These are phyloP conservation scores for Colletotrichum simmondsii DNA, from an alignment of 2,329 filamentous ascomycete species.

Conservation along the genomic window DNA sequence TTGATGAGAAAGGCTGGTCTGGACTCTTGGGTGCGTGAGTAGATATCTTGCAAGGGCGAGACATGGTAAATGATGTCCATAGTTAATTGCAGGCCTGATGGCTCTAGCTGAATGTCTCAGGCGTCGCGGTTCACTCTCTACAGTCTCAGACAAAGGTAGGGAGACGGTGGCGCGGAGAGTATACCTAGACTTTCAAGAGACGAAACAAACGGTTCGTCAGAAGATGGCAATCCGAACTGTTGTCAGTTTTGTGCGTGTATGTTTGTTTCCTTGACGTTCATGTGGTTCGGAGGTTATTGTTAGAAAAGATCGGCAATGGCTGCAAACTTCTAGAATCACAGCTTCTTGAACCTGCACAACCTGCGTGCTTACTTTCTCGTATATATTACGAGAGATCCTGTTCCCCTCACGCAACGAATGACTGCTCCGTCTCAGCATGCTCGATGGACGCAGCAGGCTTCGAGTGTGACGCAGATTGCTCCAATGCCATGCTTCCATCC, in stretches of 20 bases:
- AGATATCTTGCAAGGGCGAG: neutral
- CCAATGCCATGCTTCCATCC: neutral
- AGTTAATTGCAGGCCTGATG: no score
- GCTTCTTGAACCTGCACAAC: neutral
- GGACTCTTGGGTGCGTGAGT: neutral
- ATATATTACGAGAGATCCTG: neutral
- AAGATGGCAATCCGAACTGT: neutral
- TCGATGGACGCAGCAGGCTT: neutral
- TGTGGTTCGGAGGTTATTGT: slow-evolving; percentile 5
- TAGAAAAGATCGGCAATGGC: slow-evolving; percentile 12
- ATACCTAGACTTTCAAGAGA: neutral
- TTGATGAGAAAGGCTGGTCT: neutral
- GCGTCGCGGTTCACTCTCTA: neutral
- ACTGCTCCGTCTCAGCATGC: neutral
- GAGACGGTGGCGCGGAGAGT: neutral
- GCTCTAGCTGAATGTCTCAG: neutral
- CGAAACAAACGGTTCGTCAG: slow-evolving; percentile 6
- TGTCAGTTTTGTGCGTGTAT: neutral
- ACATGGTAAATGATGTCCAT: neutral
- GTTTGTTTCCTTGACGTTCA: neutral
- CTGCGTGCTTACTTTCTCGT: neutral
- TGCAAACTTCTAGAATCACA: neutral
- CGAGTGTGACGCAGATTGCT: neutral
- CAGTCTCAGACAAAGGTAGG: neutral
- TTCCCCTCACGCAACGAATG: neutral